Conservation (phyloP, 2,329 filamentous ascomycete species). For the Clonostachys rhizophaga region DNA sequence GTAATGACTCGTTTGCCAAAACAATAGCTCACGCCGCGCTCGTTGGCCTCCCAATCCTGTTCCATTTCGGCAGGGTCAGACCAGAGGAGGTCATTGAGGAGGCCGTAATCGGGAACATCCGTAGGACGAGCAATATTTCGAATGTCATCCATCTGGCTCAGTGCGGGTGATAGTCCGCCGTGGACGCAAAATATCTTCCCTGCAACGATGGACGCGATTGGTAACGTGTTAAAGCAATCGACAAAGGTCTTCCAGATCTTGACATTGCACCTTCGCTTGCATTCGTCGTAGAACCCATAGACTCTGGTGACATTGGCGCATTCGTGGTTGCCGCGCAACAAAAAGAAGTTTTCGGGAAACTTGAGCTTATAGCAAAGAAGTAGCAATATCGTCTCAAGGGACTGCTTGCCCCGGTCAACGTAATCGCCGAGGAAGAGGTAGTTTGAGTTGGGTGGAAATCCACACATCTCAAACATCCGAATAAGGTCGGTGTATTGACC, state of each 20-base stretch:
- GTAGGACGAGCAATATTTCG: slow-evolving; percentile 92
- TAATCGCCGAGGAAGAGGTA: slow-evolving; percentile 95
- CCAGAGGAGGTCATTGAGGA: slow-evolving; percentile 94
- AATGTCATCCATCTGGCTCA: slow-evolving; percentile 98
- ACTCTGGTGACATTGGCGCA: slow-evolving; percentile 94
- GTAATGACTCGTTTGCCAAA: slow-evolving; percentile 98
- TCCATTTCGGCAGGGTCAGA: slow-evolving; percentile 98
- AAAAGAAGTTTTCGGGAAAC: slow-evolving; percentile 95
- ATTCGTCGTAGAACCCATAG: slow-evolving; percentile 98
- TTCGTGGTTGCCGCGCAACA: slow-evolving; percentile 92
- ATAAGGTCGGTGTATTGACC: slow-evolving; percentile 96
- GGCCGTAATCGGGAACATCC: slow-evolving; percentile 93
- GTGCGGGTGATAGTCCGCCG: slow-evolving; percentile 84
- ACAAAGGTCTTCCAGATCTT: slow-evolving; percentile 99
- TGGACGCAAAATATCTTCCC: slow-evolving; percentile 98
- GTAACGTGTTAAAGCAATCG: slow-evolving; percentile 92
- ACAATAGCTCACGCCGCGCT: slow-evolving; percentile 95
- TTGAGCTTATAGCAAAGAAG: slow-evolving; percentile 96
- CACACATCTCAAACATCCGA: slow-evolving; percentile 97
- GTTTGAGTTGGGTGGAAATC: slow-evolving; percentile 87
- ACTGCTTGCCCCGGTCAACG: slow-evolving; percentile 94
- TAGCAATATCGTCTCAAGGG: slow-evolving; percentile 87
- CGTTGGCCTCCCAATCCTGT: slow-evolving; percentile 95
- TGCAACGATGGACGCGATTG: slow-evolving; percentile 93
- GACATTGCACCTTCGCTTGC: slow-evolving; percentile 92